Percentiles rank a stretch among this genome's conserved stretches.
phyloP scores from a whole-genome alignment of 2,329 filamentous ascomycete genomes.

The Phaeomoniella chlamydospora region DNA sequence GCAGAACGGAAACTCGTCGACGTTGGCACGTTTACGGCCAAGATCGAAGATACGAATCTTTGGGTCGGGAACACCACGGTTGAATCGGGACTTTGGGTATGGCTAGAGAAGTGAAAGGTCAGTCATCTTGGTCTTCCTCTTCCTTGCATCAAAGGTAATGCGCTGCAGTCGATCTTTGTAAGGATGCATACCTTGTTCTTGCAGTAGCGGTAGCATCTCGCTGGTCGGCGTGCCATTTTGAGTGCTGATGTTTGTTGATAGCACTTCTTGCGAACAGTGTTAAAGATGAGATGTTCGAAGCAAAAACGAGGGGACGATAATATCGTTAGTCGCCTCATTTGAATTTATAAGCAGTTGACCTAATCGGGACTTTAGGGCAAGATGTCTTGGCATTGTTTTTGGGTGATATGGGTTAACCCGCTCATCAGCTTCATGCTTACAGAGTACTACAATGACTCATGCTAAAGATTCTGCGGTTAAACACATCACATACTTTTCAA shows the following conservation, averaged over 20 bases:
- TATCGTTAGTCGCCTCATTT: no score
- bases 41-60: conserved; percentile 97
- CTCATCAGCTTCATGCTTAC: no score
- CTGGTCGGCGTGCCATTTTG: conserved; percentile 98
- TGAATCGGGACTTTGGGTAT: conserved; percentile 99
- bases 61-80: conserved; percentile 84
- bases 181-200: conserved; percentile 86
- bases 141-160: no score
- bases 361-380: no score
- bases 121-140: conserved; percentile 4
- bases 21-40: conserved; percentile 93
- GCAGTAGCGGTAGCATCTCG: conserved; percentile 99
- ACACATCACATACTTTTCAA: no score
- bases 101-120: conserved; percentile 40
- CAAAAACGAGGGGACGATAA: background rate
- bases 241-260: conserved; percentile 35
- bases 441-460: no score
- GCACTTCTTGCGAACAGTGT: conserved; percentile 34
- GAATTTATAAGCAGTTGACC: no score
- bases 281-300: conserved; percentile 6
- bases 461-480: no score
- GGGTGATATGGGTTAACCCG: no score
- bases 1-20: conserved; percentile 99
- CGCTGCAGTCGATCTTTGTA: conserved; percentile 1
- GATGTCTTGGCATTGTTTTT: no score